A percentile compares a stretch with the other conserved stretches of the same genome.
Evolutionary conservation across 495 filamentous ascomycete species (phyloP).

Genomic region (Articulospora tetracladia): DNA sequence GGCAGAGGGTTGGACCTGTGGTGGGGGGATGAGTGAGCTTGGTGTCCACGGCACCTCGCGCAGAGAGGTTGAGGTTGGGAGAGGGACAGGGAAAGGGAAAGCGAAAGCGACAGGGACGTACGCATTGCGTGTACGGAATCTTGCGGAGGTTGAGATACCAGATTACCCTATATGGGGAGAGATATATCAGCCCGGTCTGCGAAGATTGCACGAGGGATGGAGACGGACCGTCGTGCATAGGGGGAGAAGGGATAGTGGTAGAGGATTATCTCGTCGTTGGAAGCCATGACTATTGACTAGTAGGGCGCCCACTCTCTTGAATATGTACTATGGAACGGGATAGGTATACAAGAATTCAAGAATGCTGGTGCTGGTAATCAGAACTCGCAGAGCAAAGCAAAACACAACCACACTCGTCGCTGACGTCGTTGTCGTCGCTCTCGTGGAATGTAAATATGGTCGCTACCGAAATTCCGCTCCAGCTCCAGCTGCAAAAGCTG

Average conservation of each 20-base stretch:
- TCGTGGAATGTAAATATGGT: too few relatives aligned
- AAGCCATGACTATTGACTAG: constrained; percentile 10
- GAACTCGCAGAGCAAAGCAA: too few relatives aligned
- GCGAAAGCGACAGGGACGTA: too few relatives aligned
- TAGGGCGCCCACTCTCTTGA: background rate
- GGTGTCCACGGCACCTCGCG: background rate
- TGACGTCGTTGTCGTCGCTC: too few relatives aligned
- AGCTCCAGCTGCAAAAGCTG: too few relatives aligned
- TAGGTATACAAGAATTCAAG: too few relatives aligned
- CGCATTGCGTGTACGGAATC: constrained; percentile 55
- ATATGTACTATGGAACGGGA: too few relatives aligned
- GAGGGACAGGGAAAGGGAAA: too few relatives aligned
- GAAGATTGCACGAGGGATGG: background rate
- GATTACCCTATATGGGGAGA: constrained; percentile 32
- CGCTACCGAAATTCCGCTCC: too few relatives aligned
- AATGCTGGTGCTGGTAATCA: too few relatives aligned
- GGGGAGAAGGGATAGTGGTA: constrained; percentile 57
- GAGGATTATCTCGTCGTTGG: constrained; percentile 35
- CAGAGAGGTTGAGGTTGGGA: background rate
- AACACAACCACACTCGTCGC: too few relatives aligned
- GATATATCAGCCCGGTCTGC: background rate
- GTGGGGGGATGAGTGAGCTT: background rate
- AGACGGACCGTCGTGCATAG: constrained; percentile 36
- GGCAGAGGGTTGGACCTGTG: constrained; percentile 52
- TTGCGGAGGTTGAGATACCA: constrained; percentile 58